phyloP scores from a whole-genome alignment of 139 green algal species.

The Chlamydomonas sp. region DNA sequence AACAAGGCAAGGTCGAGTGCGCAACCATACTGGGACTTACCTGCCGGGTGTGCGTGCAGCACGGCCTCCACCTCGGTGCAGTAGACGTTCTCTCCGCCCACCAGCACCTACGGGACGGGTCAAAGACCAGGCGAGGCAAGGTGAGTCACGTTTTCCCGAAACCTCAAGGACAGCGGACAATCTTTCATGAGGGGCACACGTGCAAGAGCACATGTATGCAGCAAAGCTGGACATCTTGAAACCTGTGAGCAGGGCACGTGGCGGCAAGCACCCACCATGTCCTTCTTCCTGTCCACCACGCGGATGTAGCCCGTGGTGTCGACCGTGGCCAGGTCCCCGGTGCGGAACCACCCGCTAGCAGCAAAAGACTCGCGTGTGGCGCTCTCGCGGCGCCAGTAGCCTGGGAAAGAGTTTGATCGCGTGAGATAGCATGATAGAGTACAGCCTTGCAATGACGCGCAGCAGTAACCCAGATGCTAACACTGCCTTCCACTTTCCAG shows the following conservation, averaged over 20 bases:
- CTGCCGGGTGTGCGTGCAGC: constrained; percentile 67
- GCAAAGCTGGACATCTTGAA: too few species aligned
- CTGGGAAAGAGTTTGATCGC: neutral
- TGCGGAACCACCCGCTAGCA: constrained; percentile 78
- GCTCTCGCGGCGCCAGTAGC: constrained; percentile 49
- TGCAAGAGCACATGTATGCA: too few species aligned
- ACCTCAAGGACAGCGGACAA: neutral
- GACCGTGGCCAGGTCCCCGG: constrained; percentile 77
- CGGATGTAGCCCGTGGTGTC: constrained; percentile 70
- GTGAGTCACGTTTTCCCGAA: neutral
- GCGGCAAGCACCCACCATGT: constrained; percentile 73
- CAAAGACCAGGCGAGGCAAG: neutral
- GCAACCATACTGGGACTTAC: too few species aligned
- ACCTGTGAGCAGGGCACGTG: too few species aligned
- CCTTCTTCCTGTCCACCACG: constrained; percentile 90
- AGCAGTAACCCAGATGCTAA: neutral
- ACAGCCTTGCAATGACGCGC: too few species aligned
- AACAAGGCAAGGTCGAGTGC: too few species aligned
- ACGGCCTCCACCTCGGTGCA: constrained; percentile 89
- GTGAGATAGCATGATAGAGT: neutral
- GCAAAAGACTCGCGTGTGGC: constrained; percentile 67
- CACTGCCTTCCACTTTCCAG: neutral
- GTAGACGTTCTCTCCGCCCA: constrained; percentile 92
- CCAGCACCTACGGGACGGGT: constrained; percentile 59
- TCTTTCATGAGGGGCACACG: neutral